These are phyloP conservation scores for Suhomyces xylopsoci DNA, from an alignment of 805 yeast genomes.

Conservation along the genomic window DNA sequence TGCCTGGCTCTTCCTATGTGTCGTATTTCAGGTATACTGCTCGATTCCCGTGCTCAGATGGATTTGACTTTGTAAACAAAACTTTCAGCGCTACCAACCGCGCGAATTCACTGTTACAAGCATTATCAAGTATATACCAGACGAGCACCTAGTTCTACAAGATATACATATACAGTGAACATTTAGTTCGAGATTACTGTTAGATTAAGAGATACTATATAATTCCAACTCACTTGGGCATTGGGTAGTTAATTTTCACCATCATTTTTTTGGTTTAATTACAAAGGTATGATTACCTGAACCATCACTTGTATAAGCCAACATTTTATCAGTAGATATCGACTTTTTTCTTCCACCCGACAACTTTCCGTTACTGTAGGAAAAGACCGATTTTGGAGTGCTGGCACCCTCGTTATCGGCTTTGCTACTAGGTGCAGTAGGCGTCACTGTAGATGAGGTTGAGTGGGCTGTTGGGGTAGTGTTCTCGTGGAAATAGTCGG, in stretches of 20 bases:
- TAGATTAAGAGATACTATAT: background rate
- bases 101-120: background rate
- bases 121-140: background rate
- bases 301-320: slow-evolving; percentile 42
- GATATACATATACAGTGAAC: background rate
- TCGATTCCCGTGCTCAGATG: background rate
- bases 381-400: slow-evolving; percentile 21
- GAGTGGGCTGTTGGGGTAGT: background rate
- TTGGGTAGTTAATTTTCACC: background rate
- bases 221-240: background rate
- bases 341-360: slow-evolving; percentile 21
- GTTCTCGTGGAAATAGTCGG: slow-evolving; percentile 17
- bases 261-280: slow-evolving; percentile 31
- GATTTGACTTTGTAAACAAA: background rate
- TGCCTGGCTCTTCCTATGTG: background rate
- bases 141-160: no score
- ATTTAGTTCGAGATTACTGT: background rate
- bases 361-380: slow-evolving; percentile 23
- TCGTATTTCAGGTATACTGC: background rate
- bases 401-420: slow-evolving; percentile 1
- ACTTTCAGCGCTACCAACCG: background rate
- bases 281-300: slow-evolving; percentile 36
- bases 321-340: slow-evolving; percentile 27
- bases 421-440: background rate
- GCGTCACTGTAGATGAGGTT: slow-evolving; percentile 1